These are phyloP conservation scores for Articulospora tetracladia DNA, from an alignment of 495 filamentous ascomycete genomes.

Conservation along the genomic window DNA sequence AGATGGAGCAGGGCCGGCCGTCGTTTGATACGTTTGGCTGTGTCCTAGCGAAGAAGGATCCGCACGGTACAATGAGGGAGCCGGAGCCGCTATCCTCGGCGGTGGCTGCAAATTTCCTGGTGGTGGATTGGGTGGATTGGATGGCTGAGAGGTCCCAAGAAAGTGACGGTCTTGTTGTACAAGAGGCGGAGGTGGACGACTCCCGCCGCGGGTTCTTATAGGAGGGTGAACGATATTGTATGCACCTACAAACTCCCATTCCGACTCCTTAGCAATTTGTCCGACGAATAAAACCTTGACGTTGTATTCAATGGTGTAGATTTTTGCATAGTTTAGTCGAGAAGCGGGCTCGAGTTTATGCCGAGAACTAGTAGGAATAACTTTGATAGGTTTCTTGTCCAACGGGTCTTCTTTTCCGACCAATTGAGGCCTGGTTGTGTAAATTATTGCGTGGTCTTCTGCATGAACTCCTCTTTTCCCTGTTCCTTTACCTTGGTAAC, in stretches of 20 bases:
- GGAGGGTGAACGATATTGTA: not conserved
- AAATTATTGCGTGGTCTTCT: constrained; percentile 12
- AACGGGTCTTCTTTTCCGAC: not conserved
- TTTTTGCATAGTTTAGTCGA: constrained; percentile 19
- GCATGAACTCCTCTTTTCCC: not conserved
- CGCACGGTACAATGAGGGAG: no score
- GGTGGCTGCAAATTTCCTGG: no score
- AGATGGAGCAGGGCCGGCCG: no score
- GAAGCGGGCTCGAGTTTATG: constrained; percentile 15
- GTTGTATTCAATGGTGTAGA: constrained; percentile 23
- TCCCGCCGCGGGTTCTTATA: not conserved
- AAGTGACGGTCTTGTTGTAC: no score
- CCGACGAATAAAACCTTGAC: constrained; percentile 20
- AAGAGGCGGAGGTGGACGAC: not conserved
- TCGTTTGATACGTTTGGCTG: no score
- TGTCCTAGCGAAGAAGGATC: no score
- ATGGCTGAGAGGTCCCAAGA: no score
- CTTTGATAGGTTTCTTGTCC: not conserved
- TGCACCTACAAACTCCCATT: not conserved
- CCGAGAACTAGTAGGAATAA: constrained; percentile 3
- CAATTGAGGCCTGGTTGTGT: not conserved
- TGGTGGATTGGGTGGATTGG: no score
- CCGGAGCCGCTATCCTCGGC: no score
- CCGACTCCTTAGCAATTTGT: not conserved
- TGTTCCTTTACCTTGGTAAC: constrained; percentile 1